Evolutionary conservation across 192 early-diverging fungal species (phyloP).

Genomic region (Spizellomyces punctatus): DNA sequence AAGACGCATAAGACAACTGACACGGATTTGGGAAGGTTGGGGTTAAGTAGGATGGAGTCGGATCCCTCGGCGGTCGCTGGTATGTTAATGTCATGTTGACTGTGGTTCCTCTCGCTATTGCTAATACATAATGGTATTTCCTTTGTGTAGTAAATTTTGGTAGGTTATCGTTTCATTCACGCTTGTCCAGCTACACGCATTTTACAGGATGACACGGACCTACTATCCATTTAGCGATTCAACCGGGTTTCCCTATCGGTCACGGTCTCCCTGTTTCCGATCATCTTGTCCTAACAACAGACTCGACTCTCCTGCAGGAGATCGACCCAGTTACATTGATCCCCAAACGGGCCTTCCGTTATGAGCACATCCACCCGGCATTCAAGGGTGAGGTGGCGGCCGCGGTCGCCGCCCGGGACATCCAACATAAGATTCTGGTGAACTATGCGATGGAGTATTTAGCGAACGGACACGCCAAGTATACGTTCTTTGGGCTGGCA

Average conservation of each 20-base stretch:
- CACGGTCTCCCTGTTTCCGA: neutral
- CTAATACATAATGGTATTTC: neutral
- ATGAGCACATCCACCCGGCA: constrained; percentile 29
- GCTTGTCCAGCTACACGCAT: too few relatives aligned
- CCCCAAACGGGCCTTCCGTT: constrained; percentile 28
- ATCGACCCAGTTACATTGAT: constrained; percentile 38
- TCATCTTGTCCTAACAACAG: constrained; percentile 16
- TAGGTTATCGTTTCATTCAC: neutral
- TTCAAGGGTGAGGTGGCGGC: constrained; percentile 19
- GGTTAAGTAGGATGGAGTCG: constrained; percentile 12
- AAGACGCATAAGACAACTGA: neutral
- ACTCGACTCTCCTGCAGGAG: constrained; percentile 29
- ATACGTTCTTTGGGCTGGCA: constrained; percentile 21
- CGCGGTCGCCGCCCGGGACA: constrained; percentile 7
- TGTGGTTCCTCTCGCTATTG: neutral
- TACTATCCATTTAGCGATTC: constrained; percentile 13
- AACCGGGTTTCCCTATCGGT: constrained; percentile 32
- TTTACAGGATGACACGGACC: too few relatives aligned
- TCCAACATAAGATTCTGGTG: neutral
- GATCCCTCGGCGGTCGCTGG: constrained; percentile 25
- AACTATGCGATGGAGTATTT: constrained; percentile 25
- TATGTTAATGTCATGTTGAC: neutral
- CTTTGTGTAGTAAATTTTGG: constrained; percentile 7
- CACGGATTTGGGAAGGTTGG: constrained; percentile 6
- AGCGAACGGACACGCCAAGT: constrained; percentile 9